These are phyloP conservation scores for Ceratobasidium theobromae DNA, from an alignment of 1,284 basidiomycete species.

Conservation along the genomic window DNA sequence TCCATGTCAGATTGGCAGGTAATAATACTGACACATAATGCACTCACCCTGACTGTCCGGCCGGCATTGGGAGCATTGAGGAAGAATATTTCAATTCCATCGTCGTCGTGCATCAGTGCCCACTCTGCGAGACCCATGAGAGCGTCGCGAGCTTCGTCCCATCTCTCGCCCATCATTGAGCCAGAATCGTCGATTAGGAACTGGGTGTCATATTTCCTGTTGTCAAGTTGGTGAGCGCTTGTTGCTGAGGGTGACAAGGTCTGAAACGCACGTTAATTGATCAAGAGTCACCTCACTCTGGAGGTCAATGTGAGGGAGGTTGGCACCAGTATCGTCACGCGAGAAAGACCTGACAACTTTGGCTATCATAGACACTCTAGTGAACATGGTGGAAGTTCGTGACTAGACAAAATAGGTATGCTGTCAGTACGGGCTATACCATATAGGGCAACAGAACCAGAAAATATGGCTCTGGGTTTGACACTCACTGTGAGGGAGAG, in stretches of 20 bases:
- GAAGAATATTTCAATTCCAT: slow-evolving; percentile 57
- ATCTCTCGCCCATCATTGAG: slow-evolving; percentile 54
- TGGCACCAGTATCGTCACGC: neutral
- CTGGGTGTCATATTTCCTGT: slow-evolving; percentile 21
- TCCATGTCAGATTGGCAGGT: no score
- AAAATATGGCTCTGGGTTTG: no score
- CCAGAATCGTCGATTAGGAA: slow-evolving; percentile 48
- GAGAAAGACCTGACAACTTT: slow-evolving; percentile 1
- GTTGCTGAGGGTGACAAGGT: neutral
- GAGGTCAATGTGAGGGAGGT: neutral
- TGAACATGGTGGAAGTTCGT: no score
- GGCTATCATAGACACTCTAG: neutral
- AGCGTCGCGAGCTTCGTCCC: slow-evolving; percentile 53
- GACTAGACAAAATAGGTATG: no score
- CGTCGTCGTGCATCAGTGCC: slow-evolving; percentile 50
- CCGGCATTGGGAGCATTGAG: slow-evolving; percentile 44
- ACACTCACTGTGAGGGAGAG: no score
- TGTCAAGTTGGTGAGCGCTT: no score
- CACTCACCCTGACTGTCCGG: slow-evolving; percentile 28
- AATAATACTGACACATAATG: no score
- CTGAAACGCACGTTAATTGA: neutral
- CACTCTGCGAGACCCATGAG: slow-evolving; percentile 49
- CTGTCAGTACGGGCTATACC: no score
- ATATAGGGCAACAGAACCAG: no score
- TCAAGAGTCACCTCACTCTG: neutral